Evolutionary conservation across 768 basidiomycete species (phyloP).

Genomic region (Phlebiopsis gigantea): DNA sequence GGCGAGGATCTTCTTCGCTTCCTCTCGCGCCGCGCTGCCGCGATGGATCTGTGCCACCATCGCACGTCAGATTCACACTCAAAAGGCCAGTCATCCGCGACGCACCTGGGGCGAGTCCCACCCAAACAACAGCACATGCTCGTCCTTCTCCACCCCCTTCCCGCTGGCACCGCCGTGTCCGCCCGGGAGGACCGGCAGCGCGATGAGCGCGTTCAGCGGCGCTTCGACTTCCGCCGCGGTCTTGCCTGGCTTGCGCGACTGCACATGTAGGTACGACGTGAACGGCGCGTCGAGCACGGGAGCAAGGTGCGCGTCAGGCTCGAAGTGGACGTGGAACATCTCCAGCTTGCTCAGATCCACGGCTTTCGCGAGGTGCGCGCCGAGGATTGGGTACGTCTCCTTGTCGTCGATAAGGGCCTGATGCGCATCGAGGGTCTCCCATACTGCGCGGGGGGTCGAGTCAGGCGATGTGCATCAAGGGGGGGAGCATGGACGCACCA

Average conservation of each 20-base stretch:
- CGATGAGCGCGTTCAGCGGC: background rate
- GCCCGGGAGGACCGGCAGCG: background rate
- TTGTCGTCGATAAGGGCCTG: background rate
- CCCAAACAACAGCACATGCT: background rate
- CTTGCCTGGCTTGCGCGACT: background rate
- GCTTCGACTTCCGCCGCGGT: background rate
- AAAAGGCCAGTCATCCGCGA: background rate
- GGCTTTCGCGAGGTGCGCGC: background rate
- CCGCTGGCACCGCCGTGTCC: background rate
- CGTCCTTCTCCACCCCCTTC: conserved; percentile 1
- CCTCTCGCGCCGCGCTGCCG: background rate
- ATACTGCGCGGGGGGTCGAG: background rate
- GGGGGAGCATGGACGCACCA: background rate
- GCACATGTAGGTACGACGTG: background rate
- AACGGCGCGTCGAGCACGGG: background rate
- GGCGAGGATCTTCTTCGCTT: background rate
- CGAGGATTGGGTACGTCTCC: background rate
- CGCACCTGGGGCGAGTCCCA: conserved; percentile 1
- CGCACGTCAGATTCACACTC: background rate
- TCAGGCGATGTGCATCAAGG: background rate
- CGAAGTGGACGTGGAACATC: background rate
- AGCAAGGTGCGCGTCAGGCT: background rate
- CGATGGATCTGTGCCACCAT: background rate
- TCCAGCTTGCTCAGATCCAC: background rate
- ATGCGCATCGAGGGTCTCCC: background rate